Evolutionary conservation across 768 basidiomycete species (phyloP), one percentile per base, ranked within the genome.

Genomic region (Boletus sp.): DNA sequence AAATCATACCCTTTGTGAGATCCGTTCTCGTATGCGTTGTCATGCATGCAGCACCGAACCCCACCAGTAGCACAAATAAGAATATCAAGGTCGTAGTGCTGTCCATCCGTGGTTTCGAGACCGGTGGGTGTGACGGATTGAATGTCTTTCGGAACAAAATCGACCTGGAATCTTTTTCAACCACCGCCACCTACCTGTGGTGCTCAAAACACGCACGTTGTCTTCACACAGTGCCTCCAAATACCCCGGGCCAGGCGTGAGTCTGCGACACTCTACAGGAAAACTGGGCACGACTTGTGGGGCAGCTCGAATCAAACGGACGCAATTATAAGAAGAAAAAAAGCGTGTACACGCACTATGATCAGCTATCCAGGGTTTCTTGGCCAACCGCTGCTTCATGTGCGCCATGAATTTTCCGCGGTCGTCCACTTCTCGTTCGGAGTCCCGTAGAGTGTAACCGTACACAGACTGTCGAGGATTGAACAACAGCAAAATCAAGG

Each of bases 221-320:
- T 82, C 80, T 68, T 80, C 75, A 54, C 79, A 82, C 2, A 87
- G 69, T 0, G 85, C 82, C 59, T 87, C 83, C 32, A 87, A 75
- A 63, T 84, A 88, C 7, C 85, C 84, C 10, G 83, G 83, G 0
- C 84, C 85, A 2, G 84, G 83, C 0, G 86, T 88, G 45, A 86
- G 67, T n/a, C 85, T 75, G 27, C 84, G 75, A 67, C 84, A 88
- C 5, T 72, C 76, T 15, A 84, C 78, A 6, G 78, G 71, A 58
- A 85, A 87, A 43, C 79, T 71, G 13, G 85, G 83, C 25, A 84
- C 73, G n/a, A 85, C 57, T 58, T n/a, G 42, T 23, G 23, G 35
- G 2, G 52, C 5, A 25, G 40, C 17, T 53, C 14, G 10, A 30
- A 25, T 48, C 32, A 34, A 43, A 30, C 19, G 4, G 15, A n/a